phyloP scores from a whole-genome alignment of 768 basidiomycete species.

The Pleurotus eryngii region DNA sequence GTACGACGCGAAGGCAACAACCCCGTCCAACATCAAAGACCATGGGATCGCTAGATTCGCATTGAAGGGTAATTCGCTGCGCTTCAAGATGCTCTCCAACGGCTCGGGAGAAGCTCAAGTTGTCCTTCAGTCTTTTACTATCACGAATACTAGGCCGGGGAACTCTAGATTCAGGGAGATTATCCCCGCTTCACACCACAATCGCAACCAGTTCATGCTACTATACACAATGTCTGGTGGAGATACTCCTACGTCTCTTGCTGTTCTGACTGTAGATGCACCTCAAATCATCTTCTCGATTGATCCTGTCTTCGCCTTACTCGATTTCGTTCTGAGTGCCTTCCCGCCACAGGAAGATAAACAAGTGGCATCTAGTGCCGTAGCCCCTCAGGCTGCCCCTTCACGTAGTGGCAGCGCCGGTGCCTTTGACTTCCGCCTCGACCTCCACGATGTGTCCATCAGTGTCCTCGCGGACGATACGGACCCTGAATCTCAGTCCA shows the following conservation, averaged over 20 bases:
- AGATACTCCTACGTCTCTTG: slow-evolving; percentile 52
- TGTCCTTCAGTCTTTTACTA: slow-evolving; percentile 85
- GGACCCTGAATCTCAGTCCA: slow-evolving; percentile 77
- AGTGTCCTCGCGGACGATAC: slow-evolving; percentile 84
- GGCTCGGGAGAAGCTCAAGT: slow-evolving; percentile 86
- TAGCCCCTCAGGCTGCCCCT: slow-evolving; percentile 10
- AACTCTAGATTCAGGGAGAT: slow-evolving; percentile 89
- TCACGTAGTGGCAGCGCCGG: slow-evolving; percentile 12
- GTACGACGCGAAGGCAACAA: slow-evolving; percentile 66
- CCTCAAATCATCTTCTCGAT: slow-evolving; percentile 90
- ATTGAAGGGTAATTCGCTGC: slow-evolving; percentile 72
- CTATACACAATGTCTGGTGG: slow-evolving; percentile 80
- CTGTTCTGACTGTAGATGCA: slow-evolving; percentile 85
- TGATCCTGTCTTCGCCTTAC: slow-evolving; percentile 86
- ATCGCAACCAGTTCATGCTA: slow-evolving; percentile 90
- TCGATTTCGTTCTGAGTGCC: slow-evolving; percentile 76
- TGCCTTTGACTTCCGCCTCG: slow-evolving; percentile 66
- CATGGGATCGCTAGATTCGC: slow-evolving; percentile 86
- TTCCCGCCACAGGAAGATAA: slow-evolving; percentile 22
- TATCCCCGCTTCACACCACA: slow-evolving; percentile 86
- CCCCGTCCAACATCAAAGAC: slow-evolving; percentile 56
- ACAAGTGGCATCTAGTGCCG: slow-evolving; percentile 6
- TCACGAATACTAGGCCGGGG: slow-evolving; percentile 84
- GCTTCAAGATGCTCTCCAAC: slow-evolving; percentile 79
- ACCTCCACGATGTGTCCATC: slow-evolving; percentile 87